phyloP scores from a whole-genome alignment of 192 early-diverging fungal species.

The Powellomyces hirtus region DNA sequence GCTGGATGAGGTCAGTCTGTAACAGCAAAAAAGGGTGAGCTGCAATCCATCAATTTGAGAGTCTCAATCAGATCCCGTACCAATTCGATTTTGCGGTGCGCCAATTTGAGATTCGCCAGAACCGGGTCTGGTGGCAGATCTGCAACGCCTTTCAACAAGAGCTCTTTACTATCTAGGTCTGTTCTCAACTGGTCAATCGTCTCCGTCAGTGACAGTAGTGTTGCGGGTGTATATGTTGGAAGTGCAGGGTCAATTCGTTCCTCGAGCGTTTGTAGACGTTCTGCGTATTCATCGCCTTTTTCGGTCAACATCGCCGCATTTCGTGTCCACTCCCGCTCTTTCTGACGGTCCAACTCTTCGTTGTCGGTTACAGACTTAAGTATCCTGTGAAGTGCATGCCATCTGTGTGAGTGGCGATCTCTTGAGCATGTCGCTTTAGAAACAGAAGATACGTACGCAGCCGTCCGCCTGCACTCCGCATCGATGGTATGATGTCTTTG shows the following conservation, averaged over 20 bases:
- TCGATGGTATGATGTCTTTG: background rate
- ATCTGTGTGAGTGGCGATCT: background rate
- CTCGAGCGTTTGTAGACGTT: background rate
- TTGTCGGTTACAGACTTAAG: background rate
- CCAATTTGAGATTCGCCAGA: slow-evolving; percentile 3
- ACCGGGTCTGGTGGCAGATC: slow-evolving; percentile 4
- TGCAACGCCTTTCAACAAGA: background rate
- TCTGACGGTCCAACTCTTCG: slow-evolving; percentile 1
- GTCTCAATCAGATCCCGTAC: background rate
- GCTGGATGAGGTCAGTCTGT: background rate
- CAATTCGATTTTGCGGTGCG: slow-evolving; percentile 1
- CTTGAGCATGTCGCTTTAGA: background rate
- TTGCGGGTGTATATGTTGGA: background rate
- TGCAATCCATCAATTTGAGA: background rate
- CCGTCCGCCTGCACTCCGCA: background rate
- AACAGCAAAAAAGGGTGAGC: background rate
- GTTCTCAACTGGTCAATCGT: background rate
- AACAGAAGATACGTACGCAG: background rate
- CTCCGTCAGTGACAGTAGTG: background rate
- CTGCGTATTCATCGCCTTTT: slow-evolving; percentile 14
- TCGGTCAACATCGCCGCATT: background rate
- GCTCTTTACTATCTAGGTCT: background rate
- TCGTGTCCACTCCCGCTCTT: slow-evolving; percentile 2
- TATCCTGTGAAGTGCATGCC: background rate
- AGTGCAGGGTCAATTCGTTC: background rate